Evolutionary conservation across 1,139 yeast species (phyloP).

Genomic region (Protomyces pachydermus): DNA sequence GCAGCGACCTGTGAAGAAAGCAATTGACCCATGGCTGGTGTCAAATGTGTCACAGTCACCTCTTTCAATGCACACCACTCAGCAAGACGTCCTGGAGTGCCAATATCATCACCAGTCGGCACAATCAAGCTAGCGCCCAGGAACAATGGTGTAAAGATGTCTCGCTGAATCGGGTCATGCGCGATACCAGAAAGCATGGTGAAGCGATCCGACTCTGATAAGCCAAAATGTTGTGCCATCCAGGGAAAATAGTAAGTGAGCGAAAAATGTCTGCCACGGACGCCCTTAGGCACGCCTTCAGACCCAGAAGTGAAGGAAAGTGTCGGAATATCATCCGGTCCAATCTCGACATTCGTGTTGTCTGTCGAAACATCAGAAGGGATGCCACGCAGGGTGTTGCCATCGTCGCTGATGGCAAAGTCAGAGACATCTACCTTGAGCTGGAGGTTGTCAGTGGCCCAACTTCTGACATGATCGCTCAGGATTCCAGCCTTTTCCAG

Average conservation of each 20-base stretch:
- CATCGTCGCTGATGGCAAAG: slow-evolving; percentile 70
- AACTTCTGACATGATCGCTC: slow-evolving; percentile 69
- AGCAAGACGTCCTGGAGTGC: slow-evolving; percentile 95
- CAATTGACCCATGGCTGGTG: slow-evolving; percentile 99
- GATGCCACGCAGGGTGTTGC: slow-evolving; percentile 61
- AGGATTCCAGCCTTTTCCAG: slow-evolving; percentile 83
- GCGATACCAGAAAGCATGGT: slow-evolving; percentile 99
- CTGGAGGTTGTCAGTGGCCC: slow-evolving; percentile 63
- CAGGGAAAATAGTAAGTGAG: slow-evolving; percentile 96
- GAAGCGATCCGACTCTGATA: slow-evolving; percentile 75
- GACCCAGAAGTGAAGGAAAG: slow-evolving; percentile 96
- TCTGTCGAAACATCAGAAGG: slow-evolving; percentile 43
- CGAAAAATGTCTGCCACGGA: slow-evolving; percentile 92
- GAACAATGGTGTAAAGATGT: slow-evolving; percentile 95
- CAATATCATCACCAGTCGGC: slow-evolving; percentile 95
- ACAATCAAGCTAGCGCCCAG: slow-evolving; percentile 88
- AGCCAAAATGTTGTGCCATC: slow-evolving; percentile 84
- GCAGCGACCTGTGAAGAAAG: slow-evolving; percentile 94
- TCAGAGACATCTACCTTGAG: slow-evolving; percentile 72
- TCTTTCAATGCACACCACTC: slow-evolving; percentile 92
- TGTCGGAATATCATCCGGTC: slow-evolving; percentile 97
- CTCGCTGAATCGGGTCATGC: slow-evolving; percentile 98
- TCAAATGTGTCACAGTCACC: slow-evolving; percentile 93
- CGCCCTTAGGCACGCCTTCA: slow-evolving; percentile 98
- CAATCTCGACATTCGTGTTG: slow-evolving; percentile 85